Conservation (phyloP, 768 basidiomycete species). For the Gloeopeniophorella convolvens region DNA sequence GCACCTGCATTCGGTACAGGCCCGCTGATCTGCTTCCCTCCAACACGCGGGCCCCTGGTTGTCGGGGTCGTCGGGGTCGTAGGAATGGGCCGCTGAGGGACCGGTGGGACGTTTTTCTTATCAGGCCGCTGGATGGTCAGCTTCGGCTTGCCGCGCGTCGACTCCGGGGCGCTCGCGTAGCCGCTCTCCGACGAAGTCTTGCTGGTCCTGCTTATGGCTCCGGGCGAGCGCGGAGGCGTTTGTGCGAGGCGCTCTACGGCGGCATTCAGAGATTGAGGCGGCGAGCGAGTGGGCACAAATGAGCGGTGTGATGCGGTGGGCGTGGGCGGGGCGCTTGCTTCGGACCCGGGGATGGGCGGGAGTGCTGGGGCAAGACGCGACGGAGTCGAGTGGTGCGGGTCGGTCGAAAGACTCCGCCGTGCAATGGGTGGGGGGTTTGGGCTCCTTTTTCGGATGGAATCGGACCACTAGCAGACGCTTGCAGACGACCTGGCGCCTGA, state of each 20-base stretch:
- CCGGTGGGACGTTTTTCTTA: background rate
- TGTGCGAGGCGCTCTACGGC: constrained; percentile 58
- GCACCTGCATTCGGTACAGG: constrained; percentile 68
- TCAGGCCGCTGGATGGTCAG: background rate
- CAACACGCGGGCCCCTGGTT: constrained; percentile 19
- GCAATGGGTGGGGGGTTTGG: constrained; percentile 6
- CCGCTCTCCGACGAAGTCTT: constrained; percentile 19
- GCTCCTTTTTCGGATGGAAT: background rate
- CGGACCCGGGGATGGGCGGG: constrained; percentile 44
- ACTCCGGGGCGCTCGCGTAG: constrained; percentile 18
- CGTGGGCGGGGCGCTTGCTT: constrained; percentile 52
- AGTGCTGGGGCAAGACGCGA: constrained; percentile 20
- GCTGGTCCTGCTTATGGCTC: background rate
- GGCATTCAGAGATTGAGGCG: constrained; percentile 67
- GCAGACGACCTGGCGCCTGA: constrained; percentile 6
- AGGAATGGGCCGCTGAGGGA: constrained; percentile 2
- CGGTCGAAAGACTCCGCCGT: constrained; percentile 16
- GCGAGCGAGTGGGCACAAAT: constrained; percentile 46
- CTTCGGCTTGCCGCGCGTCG: background rate
- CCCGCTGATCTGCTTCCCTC: constrained; percentile 58
- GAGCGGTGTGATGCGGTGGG: constrained; percentile 35
- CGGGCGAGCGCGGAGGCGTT: constrained; percentile 14
- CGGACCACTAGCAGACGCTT: constrained; percentile 7
- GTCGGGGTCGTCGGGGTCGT: background rate
- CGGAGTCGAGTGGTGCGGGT: constrained; percentile 21